These are phyloP conservation scores for Exsudoporus frostii DNA, from an alignment of 768 basidiomycete species.

Conservation along the genomic window DNA sequence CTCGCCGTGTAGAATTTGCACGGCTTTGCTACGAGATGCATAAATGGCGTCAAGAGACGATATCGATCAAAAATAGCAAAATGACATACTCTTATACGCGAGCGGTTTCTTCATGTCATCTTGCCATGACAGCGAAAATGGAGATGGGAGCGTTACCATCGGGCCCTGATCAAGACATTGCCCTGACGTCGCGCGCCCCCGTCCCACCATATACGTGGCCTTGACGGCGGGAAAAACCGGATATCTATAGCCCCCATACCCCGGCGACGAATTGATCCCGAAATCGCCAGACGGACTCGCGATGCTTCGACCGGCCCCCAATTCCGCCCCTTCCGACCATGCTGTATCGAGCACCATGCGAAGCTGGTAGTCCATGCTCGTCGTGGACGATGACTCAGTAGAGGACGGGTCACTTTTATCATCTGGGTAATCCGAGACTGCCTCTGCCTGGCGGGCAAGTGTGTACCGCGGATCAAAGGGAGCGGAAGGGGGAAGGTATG, in stretches of 20 bases:
- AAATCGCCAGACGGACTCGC: slow-evolving; percentile 6
- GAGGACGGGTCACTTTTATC: slow-evolving; percentile 28
- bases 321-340: slow-evolving; percentile 1
- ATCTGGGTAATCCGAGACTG: slow-evolving; percentile 18
- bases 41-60: not conserved
- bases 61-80: not conserved
- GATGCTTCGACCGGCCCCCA: not conserved
- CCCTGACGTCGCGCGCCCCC: slow-evolving; percentile 10
- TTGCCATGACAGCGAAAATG: slow-evolving; percentile 5
- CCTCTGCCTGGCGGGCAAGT: slow-evolving; percentile 5
- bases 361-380: slow-evolving; percentile 10
- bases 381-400: slow-evolving; percentile 17
- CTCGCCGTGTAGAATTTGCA: slow-evolving; percentile 53
- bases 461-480: slow-evolving; percentile 18
- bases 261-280: slow-evolving; percentile 11
- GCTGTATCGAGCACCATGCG: slow-evolving; percentile 5
- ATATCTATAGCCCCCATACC: slow-evolving; percentile 8
- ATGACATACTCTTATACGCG: slow-evolving; percentile 29
- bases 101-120: slow-evolving; percentile 20
- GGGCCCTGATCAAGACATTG: not conserved
- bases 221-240: slow-evolving; percentile 16
- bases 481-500: slow-evolving; percentile 28
- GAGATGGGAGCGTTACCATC: not conserved
- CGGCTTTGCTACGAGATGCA: slow-evolving; percentile 45
- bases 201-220: slow-evolving; percentile 2